Base-by-base conservation (phyloP, 208 protist species). In the Trypanosoma congolense region DNA sequence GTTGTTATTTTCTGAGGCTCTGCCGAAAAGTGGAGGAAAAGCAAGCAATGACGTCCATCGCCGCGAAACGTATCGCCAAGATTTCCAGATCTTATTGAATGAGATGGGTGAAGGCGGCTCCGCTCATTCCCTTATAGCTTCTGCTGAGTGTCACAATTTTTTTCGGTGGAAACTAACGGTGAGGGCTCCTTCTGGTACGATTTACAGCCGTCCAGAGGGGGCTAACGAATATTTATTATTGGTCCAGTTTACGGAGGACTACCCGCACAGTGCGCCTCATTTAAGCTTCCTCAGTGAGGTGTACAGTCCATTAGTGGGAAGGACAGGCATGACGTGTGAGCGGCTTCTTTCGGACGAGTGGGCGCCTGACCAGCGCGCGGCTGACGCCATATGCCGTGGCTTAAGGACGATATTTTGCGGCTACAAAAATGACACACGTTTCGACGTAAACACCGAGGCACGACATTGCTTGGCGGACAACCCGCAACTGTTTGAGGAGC, bases 221-320 rank as follows among this genome's bases (percentile, higher is more conserved):
- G 9, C 1, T 9, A 43, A 18, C 42, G 38, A 26, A 43, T 87
- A 90, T 54, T 30, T 67, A 22, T 26, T 67, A 4, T 21, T 3
- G 0, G 25, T 91, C 4, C 19, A 71, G 10, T 77, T 86, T 29
- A 61, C 55, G 6, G 53, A 75, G 4, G 65, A 81, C 25, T 93
- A 87, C 61, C 86, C 86, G 0, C 69, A 82, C 52, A 60, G 66
- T 25, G 66, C 79, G 9, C 86, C 86, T 4, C 65, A 47, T 30
- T 47, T 90, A 24, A 51, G 49, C 8, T 69, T 93, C 40, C 40
- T 78, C 2, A 80, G 80, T 2, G 44, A 41, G 19, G 69, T 90
- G 29, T 89, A 75, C 49, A 84, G 75, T 60, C 86, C 86, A 0
- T 55, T 80, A 25, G 78, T 92, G 0, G 61, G 52, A n/a, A 18